Base-by-base conservation (phyloP, 1,284 basidiomycete genomes). In the Mycena citricolor region DNA sequence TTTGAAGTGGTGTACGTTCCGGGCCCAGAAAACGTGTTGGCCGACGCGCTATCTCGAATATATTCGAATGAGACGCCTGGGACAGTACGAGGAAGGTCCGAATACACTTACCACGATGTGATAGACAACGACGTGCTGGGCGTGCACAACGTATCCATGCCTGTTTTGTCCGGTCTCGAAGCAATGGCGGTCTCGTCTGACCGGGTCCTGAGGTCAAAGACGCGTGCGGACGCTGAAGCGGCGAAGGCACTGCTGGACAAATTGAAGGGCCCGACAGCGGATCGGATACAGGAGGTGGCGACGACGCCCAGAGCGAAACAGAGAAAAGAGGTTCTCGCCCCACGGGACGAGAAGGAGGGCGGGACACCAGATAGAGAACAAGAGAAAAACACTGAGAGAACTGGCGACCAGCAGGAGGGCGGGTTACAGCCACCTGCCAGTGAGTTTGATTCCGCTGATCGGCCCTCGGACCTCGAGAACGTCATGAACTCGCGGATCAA, bases 301-400 rank as follows among this genome's bases (percentile, higher is more conserved):
- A n/a, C n/a, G n/a, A n/a, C n/a, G n/a, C n/a, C n/a, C n/a, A n/a
- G n/a, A n/a, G n/a, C n/a, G n/a, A n/a, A n/a, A n/a, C n/a, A n/a
- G n/a, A n/a, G n/a, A n/a, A n/a, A 32, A n/a, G 26, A 43, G 21
- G 33, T 32, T 47, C 55, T 60, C 32, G 54, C 53, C 28, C 55
- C 57, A 42, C 8, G n/a, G 29, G 25, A 48, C 56, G 47, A 38
- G 58, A 56, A 51, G 55, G 53, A 57, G 57, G 54, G 58, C 45
- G 42, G 45, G 57, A 37, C 12, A 17, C 34, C 34, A 36, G 34
- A 38, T 31, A n/a, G n/a, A n/a, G n/a, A n/a, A n/a, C n/a, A n/a
- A n/a, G n/a, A n/a, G n/a, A n/a, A n/a, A n/a, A n/a, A n/a, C n/a
- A n/a, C n/a, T n/a, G n/a, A n/a, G n/a, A n/a, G n/a, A n/a, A 39